Evolutionary conservation across 2,329 filamentous ascomycete genomes (phyloP).

Genomic region (Conoideocrella luteorostrata): DNA sequence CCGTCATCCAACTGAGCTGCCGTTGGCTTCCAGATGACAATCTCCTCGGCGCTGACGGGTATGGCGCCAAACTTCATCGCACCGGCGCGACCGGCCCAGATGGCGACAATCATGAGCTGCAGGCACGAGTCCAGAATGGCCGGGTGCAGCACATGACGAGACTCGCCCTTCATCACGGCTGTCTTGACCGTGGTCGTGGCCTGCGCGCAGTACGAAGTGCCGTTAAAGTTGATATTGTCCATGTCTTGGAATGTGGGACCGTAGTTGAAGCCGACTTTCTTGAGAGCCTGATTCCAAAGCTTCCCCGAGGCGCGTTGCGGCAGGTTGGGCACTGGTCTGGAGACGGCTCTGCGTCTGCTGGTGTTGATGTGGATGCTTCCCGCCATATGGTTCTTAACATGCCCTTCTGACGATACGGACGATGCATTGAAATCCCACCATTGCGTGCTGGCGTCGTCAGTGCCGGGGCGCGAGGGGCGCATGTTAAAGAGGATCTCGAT

Average conservation of each 20-base stretch:
- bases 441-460: no score
- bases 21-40: conserved; percentile 17
- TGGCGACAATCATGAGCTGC: conserved; percentile 25
- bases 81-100: conserved; percentile 20
- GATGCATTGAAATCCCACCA: conserved; percentile 25
- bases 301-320: conserved; percentile 19
- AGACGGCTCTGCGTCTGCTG: background rate
- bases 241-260: conserved; percentile 31
- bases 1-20: conserved; percentile 7
- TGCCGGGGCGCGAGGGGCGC: conserved; percentile 6
- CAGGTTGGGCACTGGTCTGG: background rate
- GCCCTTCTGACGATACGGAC: conserved; percentile 6
- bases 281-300: conserved; percentile 22
- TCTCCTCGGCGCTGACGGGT: conserved; percentile 21
- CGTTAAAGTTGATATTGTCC: conserved; percentile 20
- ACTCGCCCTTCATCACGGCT: conserved; percentile 21
- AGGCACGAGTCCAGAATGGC: conserved; percentile 30
- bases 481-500: conserved; percentile 17
- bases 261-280: conserved; percentile 31
- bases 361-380: background rate
- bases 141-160: conserved; percentile 33
- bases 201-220: conserved; percentile 14
- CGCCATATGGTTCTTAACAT: background rate
- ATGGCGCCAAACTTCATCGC: conserved; percentile 25
- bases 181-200: background rate